Evolutionary conservation across 2,329 filamentous ascomycete genomes (phyloP).

Genomic region (Phialemoniopsis sp.): DNA sequence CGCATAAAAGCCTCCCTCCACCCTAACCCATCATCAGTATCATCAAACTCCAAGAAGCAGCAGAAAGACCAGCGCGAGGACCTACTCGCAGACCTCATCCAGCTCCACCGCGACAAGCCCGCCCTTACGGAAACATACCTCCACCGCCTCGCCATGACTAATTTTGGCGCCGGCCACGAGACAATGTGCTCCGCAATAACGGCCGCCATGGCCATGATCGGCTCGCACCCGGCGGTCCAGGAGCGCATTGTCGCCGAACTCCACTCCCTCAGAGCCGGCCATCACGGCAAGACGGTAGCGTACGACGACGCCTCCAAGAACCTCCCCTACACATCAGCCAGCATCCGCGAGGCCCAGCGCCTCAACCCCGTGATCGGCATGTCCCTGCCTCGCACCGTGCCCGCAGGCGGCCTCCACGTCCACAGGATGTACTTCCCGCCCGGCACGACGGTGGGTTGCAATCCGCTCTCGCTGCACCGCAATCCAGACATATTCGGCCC

Average conservation of each 20-base stretch:
- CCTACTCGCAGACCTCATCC: conserved; percentile 40
- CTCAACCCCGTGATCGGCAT: conserved; percentile 48
- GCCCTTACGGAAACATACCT: conserved; percentile 43
- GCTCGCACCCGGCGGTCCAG: conserved; percentile 27
- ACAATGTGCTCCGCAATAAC: conserved; percentile 50
- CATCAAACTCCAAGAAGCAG: not conserved
- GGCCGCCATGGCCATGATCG: conserved; percentile 42
- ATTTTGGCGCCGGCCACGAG: conserved; percentile 52
- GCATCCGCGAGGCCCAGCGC: conserved; percentile 46
- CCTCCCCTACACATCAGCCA: conserved; percentile 34
- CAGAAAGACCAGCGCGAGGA: conserved; percentile 28
- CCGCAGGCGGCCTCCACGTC: conserved; percentile 22
- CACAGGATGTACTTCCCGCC: conserved; percentile 35
- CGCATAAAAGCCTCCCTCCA: conserved; percentile 12
- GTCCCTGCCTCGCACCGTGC: conserved; percentile 42
- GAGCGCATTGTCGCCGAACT: conserved; percentile 23
- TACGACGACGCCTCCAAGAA: conserved; percentile 16
- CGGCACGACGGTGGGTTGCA: conserved; percentile 46
- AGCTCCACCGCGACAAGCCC: conserved; percentile 36
- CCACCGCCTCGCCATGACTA: conserved; percentile 47
- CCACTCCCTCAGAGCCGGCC: conserved; percentile 1
- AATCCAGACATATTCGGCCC: conserved; percentile 44
- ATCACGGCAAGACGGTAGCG: conserved; percentile 8
- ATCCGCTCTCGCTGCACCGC: conserved; percentile 44
- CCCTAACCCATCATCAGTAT: conserved; percentile 6